These are phyloP conservation scores for Globisporangium irregulare DNA, from an alignment of 352 stramenopile genomes.

Conservation along the genomic window DNA sequence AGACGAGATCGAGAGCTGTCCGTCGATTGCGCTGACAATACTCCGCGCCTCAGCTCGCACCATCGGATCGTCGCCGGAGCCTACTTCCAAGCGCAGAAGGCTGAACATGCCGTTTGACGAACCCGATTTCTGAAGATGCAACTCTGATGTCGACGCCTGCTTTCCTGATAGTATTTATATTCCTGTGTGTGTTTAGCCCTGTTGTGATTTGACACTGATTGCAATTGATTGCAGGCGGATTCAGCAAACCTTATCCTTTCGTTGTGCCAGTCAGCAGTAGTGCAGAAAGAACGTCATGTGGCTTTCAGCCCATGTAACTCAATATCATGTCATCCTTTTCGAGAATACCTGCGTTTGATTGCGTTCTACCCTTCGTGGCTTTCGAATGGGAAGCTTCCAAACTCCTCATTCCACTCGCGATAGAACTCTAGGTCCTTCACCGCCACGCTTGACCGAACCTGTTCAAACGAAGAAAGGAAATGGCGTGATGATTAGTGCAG, in stretches of 20 bases:
- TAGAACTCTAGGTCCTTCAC: conserved; percentile 93
- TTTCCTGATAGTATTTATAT: conserved; percentile 38
- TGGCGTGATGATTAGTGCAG: not conserved
- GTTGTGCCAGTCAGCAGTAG: conserved; percentile 4
- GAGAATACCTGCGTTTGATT: conserved; percentile 1
- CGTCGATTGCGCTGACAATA: conserved; percentile 73
- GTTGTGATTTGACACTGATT: conserved; percentile 12
- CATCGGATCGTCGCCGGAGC: conserved; percentile 28
- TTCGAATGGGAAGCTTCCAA: conserved; percentile 87
- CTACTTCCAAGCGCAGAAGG: conserved; percentile 62
- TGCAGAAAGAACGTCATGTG: conserved; percentile 15
- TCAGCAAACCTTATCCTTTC: not conserved
- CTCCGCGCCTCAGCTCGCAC: conserved; percentile 56
- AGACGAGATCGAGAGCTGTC: conserved; percentile 76
- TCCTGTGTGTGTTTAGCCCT: conserved; percentile 17
- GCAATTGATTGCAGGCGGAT: conserved; percentile 10
- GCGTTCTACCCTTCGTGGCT: conserved; percentile 46
- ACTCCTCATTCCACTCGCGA: conserved; percentile 92
- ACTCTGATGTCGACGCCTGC: conserved; percentile 10
- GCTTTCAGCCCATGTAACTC: conserved; percentile 9
- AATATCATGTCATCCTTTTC: conserved; percentile 16
- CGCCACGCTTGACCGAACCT: conserved; percentile 95
- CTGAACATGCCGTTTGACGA: conserved; percentile 85
- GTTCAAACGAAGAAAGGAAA: not conserved
- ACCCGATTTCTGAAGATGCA: conserved; percentile 46